Base-by-base conservation (phyloP, 1,284 basidiomycete genomes). In the Ganoderma lingzhi region DNA sequence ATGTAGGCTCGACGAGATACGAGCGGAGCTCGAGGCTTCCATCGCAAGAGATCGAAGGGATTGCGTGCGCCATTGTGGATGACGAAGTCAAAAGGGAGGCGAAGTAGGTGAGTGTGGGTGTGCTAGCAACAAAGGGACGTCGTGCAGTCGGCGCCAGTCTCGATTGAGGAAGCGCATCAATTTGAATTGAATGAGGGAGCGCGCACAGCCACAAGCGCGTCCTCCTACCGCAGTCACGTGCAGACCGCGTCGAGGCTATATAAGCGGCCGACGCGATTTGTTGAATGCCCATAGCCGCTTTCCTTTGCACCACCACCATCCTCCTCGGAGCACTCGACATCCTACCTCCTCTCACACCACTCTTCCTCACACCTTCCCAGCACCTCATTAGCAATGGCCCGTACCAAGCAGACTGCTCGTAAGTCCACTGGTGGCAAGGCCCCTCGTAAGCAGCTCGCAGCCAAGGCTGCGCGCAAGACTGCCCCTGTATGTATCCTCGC, bases 371-470 rank as follows among this genome's bases (percentile, higher is more conserved):
- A 64, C 58, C 59, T n/a, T 66, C 44, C 61, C 44, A 69, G 9
- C n/a, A 53, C 62, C 39, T 63, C 76, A 45, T 37, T 48, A 58
- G 62, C 68, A 78, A 83, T 84, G 84, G 85, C 85, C 44, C 89
- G 89, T 74, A 90, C 90, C 66, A 90, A 93, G 85, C 93, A 95
- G 87, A 95, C 93, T 78, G 92, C 91, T 73, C 91, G 91, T 83
- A 94, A 94, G 84, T 93, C 94, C 66, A 96, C 95, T 75, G 92
- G 93, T 88, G 93, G 88, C 81, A 93, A 94, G 84, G 94, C 93
- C 2, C 95, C 95, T 69, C 93, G 95, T 84, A 96, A 96, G 84
- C 94, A 96, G 84, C 89, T 96, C 75, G 94, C 95, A 78, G 92
- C 94, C 80, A 96, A 95, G 84, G 89, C 92, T 59, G 86, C 88